phyloP scores from a whole-genome alignment of 106 monocot species.

The Iris macrosiphon region DNA sequence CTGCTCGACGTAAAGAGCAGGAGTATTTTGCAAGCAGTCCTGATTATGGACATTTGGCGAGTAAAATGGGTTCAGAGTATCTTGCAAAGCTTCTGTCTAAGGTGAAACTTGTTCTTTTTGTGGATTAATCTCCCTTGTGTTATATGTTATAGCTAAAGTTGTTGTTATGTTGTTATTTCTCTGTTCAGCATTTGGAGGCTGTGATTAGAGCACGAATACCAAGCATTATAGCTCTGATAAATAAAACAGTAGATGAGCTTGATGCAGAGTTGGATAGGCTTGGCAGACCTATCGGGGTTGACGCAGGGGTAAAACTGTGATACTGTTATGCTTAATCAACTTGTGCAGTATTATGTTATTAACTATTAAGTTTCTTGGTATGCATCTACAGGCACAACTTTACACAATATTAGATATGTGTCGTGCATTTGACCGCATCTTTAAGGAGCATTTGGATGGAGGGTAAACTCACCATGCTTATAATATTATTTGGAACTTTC shows the following conservation, averaged over 20 bases:
- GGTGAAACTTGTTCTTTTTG: constrained; percentile 25
- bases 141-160: neutral
- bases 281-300: constrained; percentile 89
- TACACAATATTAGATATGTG: constrained; percentile 99
- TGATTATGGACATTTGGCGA: constrained; percentile 91
- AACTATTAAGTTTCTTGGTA: neutral
- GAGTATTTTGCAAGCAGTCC: constrained; percentile 91
- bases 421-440: constrained; percentile 95
- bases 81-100: constrained; percentile 90
- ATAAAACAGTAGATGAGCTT: constrained; percentile 89
- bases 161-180: neutral
- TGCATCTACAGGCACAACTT: constrained; percentile 72
- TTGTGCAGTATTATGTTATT: neutral
- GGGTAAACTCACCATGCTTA: constrained; percentile 41
- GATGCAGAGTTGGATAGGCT: constrained; percentile 85
- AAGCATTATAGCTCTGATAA: constrained; percentile 89
- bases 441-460: constrained; percentile 98
- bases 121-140: neutral
- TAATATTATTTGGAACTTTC: neutral
- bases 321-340: neutral
- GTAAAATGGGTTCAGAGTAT: constrained; percentile 98
- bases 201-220: constrained; percentile 86
- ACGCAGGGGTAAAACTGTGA: constrained; percentile 66
- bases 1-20: constrained; percentile 81
- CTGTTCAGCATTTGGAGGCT: constrained; percentile 80